Evolutionary conservation across 441 rosid species (phyloP).

Genomic region (Francoa sonchifolia): DNA sequence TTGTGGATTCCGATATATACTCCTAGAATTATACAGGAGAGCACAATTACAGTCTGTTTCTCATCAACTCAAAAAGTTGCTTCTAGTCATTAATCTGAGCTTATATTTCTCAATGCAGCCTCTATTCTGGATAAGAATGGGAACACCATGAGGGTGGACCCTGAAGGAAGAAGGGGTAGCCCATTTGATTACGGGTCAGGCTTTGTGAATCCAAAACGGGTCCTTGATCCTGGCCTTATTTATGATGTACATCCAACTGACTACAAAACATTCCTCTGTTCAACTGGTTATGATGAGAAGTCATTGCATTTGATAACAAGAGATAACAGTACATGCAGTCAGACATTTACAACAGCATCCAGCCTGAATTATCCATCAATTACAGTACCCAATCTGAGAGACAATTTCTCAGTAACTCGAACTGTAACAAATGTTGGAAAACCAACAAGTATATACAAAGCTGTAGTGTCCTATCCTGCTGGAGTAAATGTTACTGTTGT

Average conservation of each 20-base stretch:
- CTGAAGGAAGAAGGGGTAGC: conserved; percentile 36
- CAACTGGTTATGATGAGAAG: conserved; percentile 37
- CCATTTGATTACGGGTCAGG: conserved; percentile 75
- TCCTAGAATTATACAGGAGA: too few relatives aligned
- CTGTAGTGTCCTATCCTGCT: conserved; percentile 23
- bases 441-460: conserved; percentile 27
- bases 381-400: conserved; percentile 26
- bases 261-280: conserved; percentile 49
- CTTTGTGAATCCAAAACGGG: conserved; percentile 37
- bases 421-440: conserved; percentile 38
- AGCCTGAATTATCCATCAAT: conserved; percentile 46
- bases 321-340: conserved; percentile 30
- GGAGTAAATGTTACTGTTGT: conserved; percentile 33
- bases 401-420: conserved; percentile 26
- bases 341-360: conserved; percentile 22
- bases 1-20: too few relatives aligned
- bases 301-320: conserved; percentile 31
- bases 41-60: neutral
- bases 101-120: conserved; percentile 27
- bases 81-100: conserved; percentile 5
- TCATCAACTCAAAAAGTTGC: neutral
- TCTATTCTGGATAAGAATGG: conserved; percentile 23
- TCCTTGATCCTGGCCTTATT: conserved; percentile 51
- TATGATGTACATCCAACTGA: conserved; percentile 38
- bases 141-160: conserved; percentile 29